Base-by-base conservation (phyloP, 257 asterid genomes). In the Solanum medicagineum region DNA sequence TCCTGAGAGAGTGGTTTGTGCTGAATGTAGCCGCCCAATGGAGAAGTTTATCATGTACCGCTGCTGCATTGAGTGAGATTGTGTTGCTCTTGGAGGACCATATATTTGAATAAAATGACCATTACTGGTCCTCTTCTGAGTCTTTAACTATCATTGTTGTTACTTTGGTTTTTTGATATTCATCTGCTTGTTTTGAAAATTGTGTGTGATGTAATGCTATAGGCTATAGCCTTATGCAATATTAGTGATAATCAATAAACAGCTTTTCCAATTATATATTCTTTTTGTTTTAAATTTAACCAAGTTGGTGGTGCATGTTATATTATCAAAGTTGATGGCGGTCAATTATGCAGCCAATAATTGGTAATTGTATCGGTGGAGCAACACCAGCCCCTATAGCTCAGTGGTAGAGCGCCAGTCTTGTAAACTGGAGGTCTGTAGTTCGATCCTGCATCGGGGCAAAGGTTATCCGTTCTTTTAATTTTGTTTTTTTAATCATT, bases 41-140 rank as follows among this genome's bases (percentile, higher is more conserved):
- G 98, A 94, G 86, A 95, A 91, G 90, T 95, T 85, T 84, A 91
- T 93, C 80, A 91, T 94, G 97, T 95, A 94, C 89, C 89, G 93
- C 49, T 95, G 99, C 93, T 95, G 99, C 94, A 84, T 70, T n/a
- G 99, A 95, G 11, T 94, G 86, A 90, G 22, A 75, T 74, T 5
- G 54, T 5, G 51, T 10, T n/a, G 16, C 63, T 26, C 8, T 24
- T 3, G 5, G 16, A 51, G 62, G 82, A 51, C 24, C 17, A 4
- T 77, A 51, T 77, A 29, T 51, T 77, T 77, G 83, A 77, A 51
- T 77, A 77, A 77, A 24, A 14, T 15, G 36, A 51, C 24, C 40
- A 77, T 15, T 24, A 24, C 22, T 53, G 20, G 79, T 84, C 73
- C 66, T 55, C 29, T 55, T 7, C 14, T 12, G 81, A 47, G 22